Evolutionary conservation across 805 yeast species (phyloP).

Genomic region (Candida anglica): DNA sequence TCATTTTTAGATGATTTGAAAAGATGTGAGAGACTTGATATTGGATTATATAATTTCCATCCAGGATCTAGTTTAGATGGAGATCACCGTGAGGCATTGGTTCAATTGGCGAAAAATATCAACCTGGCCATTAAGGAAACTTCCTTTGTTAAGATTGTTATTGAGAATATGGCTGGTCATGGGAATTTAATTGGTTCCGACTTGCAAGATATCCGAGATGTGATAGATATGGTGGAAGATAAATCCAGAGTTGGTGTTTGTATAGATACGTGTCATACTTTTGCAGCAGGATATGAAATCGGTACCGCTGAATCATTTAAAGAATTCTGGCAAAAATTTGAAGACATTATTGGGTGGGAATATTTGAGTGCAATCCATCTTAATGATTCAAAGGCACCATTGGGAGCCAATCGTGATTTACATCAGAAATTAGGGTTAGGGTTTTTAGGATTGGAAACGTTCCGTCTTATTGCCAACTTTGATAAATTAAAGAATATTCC

Average conservation of each 20-base stretch:
- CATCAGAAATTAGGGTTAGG: conserved; percentile 91
- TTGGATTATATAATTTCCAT: conserved; percentile 88
- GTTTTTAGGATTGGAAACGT: conserved; percentile 81
- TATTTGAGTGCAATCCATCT: conserved; percentile 80
- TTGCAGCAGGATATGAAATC: conserved; percentile 94
- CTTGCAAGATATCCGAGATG: conserved; percentile 68
- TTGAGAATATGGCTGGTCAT: conserved; percentile 98
- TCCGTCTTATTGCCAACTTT: conserved; percentile 72
- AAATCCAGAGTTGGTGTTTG: conserved; percentile 92
- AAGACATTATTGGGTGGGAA: conserved; percentile 65
- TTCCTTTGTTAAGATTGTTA: conserved; percentile 73
- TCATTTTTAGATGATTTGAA: conserved; percentile 82
- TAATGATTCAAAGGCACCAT: conserved; percentile 93
- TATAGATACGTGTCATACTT: conserved; percentile 92
- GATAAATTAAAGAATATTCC: conserved; percentile 63
- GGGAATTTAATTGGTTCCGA: conserved; percentile 85
- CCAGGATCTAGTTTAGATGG: conserved; percentile 83
- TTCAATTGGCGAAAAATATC: conserved; percentile 70
- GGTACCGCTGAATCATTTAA: conserved; percentile 53
- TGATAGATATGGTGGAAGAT: conserved; percentile 75
- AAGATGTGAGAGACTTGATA: conserved; percentile 80
- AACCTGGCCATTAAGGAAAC: conserved; percentile 77
- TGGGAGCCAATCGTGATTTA: conserved; percentile 84
- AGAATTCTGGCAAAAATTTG: conserved; percentile 75
- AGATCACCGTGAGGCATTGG: conserved; percentile 61